These are phyloP conservation scores for Gossypium schwendimanii DNA, from an alignment of 441 rosid genomes.

Conservation along the genomic window DNA sequence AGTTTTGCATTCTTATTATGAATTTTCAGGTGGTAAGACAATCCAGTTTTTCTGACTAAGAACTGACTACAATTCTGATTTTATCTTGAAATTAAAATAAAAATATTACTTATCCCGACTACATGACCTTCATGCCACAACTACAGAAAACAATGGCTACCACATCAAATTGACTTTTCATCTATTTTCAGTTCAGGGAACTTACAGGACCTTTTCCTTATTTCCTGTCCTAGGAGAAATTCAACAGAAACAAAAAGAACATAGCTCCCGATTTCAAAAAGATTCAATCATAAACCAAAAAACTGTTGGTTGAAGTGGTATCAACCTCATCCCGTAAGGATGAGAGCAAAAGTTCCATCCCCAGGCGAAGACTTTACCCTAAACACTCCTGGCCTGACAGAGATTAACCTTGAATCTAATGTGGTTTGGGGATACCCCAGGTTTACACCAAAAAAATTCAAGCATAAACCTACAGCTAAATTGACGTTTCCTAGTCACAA, in stretches of 20 bases:
- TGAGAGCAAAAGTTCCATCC: too few relatives aligned
- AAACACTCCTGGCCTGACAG: too few relatives aligned
- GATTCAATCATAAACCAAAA: not conserved
- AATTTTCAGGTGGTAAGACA: not conserved
- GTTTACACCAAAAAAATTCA: not conserved
- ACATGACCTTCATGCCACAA: not conserved
- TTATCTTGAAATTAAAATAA: not conserved
- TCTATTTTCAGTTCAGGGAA: not conserved
- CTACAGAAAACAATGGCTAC: not conserved
- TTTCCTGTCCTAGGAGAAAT: not conserved
- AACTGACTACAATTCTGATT: not conserved
- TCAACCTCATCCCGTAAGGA: too few relatives aligned
- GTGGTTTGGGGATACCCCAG: too few relatives aligned
- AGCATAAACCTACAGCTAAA: not conserved
- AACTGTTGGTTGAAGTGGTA: too few relatives aligned
- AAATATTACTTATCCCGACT: not conserved
- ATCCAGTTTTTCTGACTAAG: not conserved
- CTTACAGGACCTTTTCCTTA: not conserved
- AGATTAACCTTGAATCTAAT: too few relatives aligned
- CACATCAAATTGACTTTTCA: not conserved
- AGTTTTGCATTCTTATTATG: not conserved
- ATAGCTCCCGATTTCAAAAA: not conserved
- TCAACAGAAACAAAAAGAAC: not conserved
- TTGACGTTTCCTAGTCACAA: not conserved
- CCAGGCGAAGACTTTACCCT: too few relatives aligned